phyloP scores from a whole-genome alignment of 805 yeast genomes.

The Blastobotrys americana region DNA sequence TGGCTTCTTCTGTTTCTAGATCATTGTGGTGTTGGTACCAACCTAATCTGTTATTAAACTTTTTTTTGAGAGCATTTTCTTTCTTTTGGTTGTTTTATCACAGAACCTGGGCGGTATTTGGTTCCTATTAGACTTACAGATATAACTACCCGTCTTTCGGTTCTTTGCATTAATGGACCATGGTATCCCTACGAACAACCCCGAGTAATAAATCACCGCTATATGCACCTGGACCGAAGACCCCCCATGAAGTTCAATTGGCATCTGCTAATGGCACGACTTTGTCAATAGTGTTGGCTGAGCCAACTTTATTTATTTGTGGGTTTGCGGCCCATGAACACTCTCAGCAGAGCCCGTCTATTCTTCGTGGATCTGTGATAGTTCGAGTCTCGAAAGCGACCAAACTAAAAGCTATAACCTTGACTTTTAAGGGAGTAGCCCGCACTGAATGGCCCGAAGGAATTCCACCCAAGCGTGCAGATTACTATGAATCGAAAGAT shows the following conservation, averaged over 20 bases:
- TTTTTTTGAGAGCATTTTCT: no score
- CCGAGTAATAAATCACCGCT: neutral
- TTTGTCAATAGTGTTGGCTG: slow-evolving; percentile 69
- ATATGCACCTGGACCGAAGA: neutral
- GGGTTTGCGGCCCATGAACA: slow-evolving; percentile 65
- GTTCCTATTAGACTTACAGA: no score
- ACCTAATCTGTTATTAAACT: no score
- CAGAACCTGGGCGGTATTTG: no score
- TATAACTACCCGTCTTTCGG: no score
- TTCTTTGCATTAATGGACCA: neutral
- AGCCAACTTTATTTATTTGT: slow-evolving; percentile 69
- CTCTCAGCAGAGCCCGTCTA: slow-evolving; percentile 32
- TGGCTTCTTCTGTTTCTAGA: no score
- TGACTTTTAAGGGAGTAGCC: slow-evolving; percentile 59
- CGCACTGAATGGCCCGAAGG: slow-evolving; percentile 97
- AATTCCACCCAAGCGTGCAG: slow-evolving; percentile 78
- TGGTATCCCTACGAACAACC: neutral
- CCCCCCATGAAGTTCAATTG: slow-evolving; percentile 36
- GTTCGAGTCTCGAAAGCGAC: slow-evolving; percentile 63
- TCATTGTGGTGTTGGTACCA: no score
- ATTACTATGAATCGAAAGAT: slow-evolving; percentile 56
- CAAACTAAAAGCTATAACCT: slow-evolving; percentile 55
- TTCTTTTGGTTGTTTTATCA: no score
- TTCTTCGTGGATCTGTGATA: slow-evolving; percentile 72
- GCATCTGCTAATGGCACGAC: slow-evolving; percentile 60